Evolutionary conservation across 2,329 filamentous ascomycete species (phyloP).

Genomic region (Coleophoma cylindrospora): DNA sequence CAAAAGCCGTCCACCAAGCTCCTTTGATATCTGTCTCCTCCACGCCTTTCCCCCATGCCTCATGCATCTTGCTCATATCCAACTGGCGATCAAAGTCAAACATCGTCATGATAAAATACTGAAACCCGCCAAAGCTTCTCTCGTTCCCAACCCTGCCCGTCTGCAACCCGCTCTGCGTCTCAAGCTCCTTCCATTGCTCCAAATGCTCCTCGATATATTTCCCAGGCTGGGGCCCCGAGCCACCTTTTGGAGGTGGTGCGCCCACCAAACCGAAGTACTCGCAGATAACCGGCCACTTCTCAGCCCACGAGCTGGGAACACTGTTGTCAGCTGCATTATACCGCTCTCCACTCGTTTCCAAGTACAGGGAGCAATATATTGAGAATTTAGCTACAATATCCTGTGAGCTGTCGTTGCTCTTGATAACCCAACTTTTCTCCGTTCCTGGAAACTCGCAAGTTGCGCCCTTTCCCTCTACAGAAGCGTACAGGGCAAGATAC

Average conservation of each 20-base stretch:
- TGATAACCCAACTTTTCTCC: slow-evolving; percentile 25
- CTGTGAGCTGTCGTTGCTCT: slow-evolving; percentile 32
- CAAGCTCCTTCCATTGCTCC: slow-evolving; percentile 26
- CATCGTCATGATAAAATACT: slow-evolving; percentile 36
- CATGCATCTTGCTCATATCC: slow-evolving; percentile 38
- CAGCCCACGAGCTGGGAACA: slow-evolving; percentile 31
- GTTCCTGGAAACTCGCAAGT: slow-evolving; percentile 31
- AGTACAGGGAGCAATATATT: slow-evolving; percentile 35
- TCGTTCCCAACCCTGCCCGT: slow-evolving; percentile 32
- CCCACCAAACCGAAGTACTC: slow-evolving; percentile 40
- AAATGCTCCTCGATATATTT: slow-evolving; percentile 28
- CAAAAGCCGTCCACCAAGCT: slow-evolving; percentile 37
- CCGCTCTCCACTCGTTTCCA: slow-evolving; percentile 30
- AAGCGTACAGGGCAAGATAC: slow-evolving; percentile 31
- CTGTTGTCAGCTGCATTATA: slow-evolving; percentile 38
- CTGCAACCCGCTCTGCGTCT: slow-evolving; percentile 30
- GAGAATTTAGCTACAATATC: slow-evolving; percentile 32
- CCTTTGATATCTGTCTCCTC: slow-evolving; percentile 24
- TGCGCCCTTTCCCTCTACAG: slow-evolving; percentile 30
- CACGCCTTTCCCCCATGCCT: slow-evolving; percentile 34
- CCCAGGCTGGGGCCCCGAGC: slow-evolving; percentile 26
- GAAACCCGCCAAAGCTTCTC: slow-evolving; percentile 32
- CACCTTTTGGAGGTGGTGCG: slow-evolving; percentile 23
- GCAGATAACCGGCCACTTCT: slow-evolving; percentile 40
- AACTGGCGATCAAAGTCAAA: slow-evolving; percentile 40